Base-by-base conservation (phyloP, 2,329 filamentous ascomycete genomes). In the Nothophaeocryptopus gaeumannii region DNA sequence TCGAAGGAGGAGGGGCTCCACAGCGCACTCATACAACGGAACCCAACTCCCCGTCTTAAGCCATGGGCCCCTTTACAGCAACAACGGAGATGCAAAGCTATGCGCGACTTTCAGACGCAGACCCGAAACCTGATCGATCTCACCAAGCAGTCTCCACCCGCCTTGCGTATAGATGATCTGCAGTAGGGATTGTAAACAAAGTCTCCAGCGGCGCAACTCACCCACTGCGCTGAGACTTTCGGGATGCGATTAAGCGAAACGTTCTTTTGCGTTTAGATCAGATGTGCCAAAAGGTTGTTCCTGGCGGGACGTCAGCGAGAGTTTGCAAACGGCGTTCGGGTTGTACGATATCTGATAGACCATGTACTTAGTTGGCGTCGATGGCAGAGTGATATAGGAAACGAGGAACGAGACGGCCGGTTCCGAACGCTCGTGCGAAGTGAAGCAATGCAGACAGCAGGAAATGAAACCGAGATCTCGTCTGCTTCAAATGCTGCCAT, bases 191-290 rank as follows among this genome's bases (percentile, higher is more conserved):
- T 20, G 11, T 26, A 14, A 30, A 29, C 41, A 16, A 35, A 35
- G 41, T 32, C 16, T 32, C 29, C 35, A 45, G 14, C 14, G 14
- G 13, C 36, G 20, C n/a, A 15, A 32, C 41, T 14, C 12, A 14
- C 33, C 33, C 12, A 35, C 33, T 14, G 33, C 33, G 33, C 33
- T 14, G 32, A 44, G 32, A 35, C 41, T 44, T 44, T 34, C 41
- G 41, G 41, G 32, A 45, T 45, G 41, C 41, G 41, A 45, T 26
- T 45, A 45, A 45, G 41, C 41, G 41, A 45, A 45, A 45, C 14
- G 32, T 36, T 45, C 41, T 15, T 43, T 34, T 15, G 26, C 30
- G 26, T 43, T 43, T 26, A 32, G 30, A 43, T 34, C 40, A 26
- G 20, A 4, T 26, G 20, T 26, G 3, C 41, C 32, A 32, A 20